Evolutionary conservation across 768 basidiomycete species (phyloP), one percentile per base, ranked within the genome.

Genomic region (Tulasnella sp.): DNA sequence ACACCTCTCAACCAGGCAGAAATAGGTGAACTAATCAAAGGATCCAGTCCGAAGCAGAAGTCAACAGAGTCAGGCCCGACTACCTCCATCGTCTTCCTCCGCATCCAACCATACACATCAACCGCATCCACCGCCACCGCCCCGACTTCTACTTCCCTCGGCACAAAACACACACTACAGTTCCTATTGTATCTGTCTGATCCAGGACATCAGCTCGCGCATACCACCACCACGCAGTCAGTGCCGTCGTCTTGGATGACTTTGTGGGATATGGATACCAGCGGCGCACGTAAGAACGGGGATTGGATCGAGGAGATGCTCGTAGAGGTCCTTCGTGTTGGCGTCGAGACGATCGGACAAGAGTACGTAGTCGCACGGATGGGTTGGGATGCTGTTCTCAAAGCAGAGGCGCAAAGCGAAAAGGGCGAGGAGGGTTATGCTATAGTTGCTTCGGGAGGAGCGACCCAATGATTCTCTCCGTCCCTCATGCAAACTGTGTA

Each of bases 291-390:
- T 19, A 59, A 59, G 48, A 59, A 59, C 31, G 57, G 57, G 7
- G 85, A 88, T 45, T 94, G 96, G 96, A 92, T 98, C 11, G 96
- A 99, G 71, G 93, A 99, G 67, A 70, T 87, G 41, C 79, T 97
- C 62, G 93, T 92, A 3, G 94, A 97, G 66, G 80, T 82, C 0
- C 72, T 99, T 60, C 75, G 89, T 58, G 75, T 90, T 12, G 88
- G 85, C 7, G 81, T 94, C 27, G 93, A 97, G 72, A 81, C 92
- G 17, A 74, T 97, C 61, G 92, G 92, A 1, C 92, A 97, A 71
- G 90, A 94, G 66, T 93, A 93, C 66, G 75, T 93, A 12, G 87
- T 84, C 43, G 77, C 80, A 31, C 74, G 91, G 60, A 92, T 92
- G 91, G 83, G 89, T 1, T 92, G 89, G 86, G 76, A 53, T 27